Evolutionary conservation across 2,329 filamentous ascomycete species (phyloP).

Genomic region (Fusarium staphyleae): DNA sequence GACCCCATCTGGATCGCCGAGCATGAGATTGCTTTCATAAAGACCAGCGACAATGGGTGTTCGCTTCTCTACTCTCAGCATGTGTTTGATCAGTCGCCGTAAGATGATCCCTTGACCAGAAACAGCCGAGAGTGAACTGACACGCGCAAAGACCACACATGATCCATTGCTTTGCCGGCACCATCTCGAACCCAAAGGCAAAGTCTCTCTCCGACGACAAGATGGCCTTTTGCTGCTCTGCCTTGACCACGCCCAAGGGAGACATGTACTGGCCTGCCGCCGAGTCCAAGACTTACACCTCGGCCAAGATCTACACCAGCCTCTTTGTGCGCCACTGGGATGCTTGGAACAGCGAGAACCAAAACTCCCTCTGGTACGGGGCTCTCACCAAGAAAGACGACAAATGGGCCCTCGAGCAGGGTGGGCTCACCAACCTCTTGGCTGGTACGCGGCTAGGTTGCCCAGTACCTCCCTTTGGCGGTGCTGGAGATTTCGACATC

Average conservation of each 20-base stretch:
- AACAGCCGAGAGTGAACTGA: not conserved
- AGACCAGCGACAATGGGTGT: conserved; percentile 55
- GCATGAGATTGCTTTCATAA: conserved; percentile 65
- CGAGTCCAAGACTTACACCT: conserved; percentile 65
- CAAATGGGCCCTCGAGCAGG: conserved; percentile 52
- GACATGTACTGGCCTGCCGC: conserved; percentile 71
- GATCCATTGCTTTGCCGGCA: conserved; percentile 58
- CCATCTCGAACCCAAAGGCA: conserved; percentile 65
- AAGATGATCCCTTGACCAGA: conserved; percentile 26
- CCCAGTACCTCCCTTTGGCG: conserved; percentile 81
- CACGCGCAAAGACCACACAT: conserved; percentile 45
- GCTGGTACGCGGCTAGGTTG: conserved; percentile 65
- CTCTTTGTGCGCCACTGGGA: conserved; percentile 88
- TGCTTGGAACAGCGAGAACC: conserved; percentile 72
- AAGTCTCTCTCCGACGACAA: conserved; percentile 58
- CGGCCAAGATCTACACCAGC: conserved; percentile 74
- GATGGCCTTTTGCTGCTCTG: conserved; percentile 65
- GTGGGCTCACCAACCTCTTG: conserved; percentile 68
- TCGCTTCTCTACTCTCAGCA: conserved; percentile 55
- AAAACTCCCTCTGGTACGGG: conserved; percentile 76
- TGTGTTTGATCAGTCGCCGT: conserved; percentile 49
- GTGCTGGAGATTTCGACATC: conserved; percentile 81
- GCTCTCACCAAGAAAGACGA: conserved; percentile 58
- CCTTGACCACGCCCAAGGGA: conserved; percentile 72
- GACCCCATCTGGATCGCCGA: conserved; percentile 81